Conservation (phyloP, 805 yeast genomes). For the Jamesozyma rosinii region DNA sequence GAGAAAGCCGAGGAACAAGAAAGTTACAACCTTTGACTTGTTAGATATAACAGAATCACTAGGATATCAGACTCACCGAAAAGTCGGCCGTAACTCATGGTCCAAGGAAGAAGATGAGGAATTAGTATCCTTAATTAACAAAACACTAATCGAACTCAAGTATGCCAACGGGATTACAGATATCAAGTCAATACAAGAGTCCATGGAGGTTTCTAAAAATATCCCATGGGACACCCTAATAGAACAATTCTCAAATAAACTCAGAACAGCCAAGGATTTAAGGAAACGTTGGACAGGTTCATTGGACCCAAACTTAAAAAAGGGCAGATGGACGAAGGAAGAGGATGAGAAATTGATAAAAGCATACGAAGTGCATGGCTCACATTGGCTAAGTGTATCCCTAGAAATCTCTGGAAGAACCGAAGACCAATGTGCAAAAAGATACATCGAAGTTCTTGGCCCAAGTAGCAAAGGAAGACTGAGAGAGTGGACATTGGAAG, state of each 20-base stretch:
- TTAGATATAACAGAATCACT: slow-evolving; percentile 54
- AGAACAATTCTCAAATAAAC: slow-evolving; percentile 36
- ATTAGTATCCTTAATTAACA: slow-evolving; percentile 37
- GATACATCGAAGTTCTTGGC: slow-evolving; percentile 81
- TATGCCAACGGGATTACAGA: slow-evolving; percentile 31
- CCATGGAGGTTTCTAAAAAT: slow-evolving; percentile 23
- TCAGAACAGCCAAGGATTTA: slow-evolving; percentile 70
- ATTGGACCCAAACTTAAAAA: slow-evolving; percentile 67
- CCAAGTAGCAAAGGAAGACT: slow-evolving; percentile 70
- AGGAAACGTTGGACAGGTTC: slow-evolving; percentile 83
- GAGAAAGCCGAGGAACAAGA: slow-evolving; percentile 14
- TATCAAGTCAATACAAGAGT: slow-evolving; percentile 22
- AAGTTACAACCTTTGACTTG: slow-evolving; percentile 31
- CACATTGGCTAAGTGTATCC: slow-evolving; percentile 81
- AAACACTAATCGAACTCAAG: slow-evolving; percentile 29
- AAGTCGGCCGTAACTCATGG: slow-evolving; percentile 63
- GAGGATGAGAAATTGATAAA: slow-evolving; percentile 62
- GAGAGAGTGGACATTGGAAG: slow-evolving; percentile 70
- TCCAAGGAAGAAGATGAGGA: slow-evolving; percentile 60
- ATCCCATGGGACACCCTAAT: slow-evolving; percentile 60
- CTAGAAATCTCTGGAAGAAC: slow-evolving; percentile 72
- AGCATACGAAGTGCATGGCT: slow-evolving; percentile 61
- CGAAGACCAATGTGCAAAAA: slow-evolving; percentile 89
- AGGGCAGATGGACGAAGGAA: slow-evolving; percentile 78
- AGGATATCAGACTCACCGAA: slow-evolving; percentile 65